These are phyloP conservation scores for Coemansia nantahalensis DNA, from an alignment of 192 early-diverging fungal species.

Conservation along the genomic window DNA sequence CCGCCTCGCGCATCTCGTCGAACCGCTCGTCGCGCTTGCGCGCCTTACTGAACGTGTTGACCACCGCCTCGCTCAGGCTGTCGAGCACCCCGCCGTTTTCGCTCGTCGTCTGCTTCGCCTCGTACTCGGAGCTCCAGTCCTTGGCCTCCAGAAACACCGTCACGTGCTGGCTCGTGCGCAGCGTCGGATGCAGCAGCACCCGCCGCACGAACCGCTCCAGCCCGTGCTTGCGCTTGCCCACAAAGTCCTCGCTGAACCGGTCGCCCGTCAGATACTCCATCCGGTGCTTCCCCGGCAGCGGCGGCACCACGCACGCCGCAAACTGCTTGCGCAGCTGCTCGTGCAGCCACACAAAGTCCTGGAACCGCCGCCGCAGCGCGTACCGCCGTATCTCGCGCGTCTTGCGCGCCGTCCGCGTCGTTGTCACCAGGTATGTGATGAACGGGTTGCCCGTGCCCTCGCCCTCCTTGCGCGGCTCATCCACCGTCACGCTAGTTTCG, in stretches of 20 bases:
- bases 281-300: slow-evolving; percentile 88
- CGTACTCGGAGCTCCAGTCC: slow-evolving; percentile 66
- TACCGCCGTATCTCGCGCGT: slow-evolving; percentile 47
- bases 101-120: slow-evolving; percentile 53
- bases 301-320: slow-evolving; percentile 81
- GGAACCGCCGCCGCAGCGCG: slow-evolving; percentile 83
- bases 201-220: slow-evolving; percentile 86
- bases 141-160: slow-evolving; percentile 80
- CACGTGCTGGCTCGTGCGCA: slow-evolving; percentile 68
- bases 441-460: slow-evolving; percentile 80
- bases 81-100: slow-evolving; percentile 68
- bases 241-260: slow-evolving; percentile 90
- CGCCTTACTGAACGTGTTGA: slow-evolving; percentile 90
- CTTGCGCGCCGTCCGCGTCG: slow-evolving; percentile 33
- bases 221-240: slow-evolving; percentile 69
- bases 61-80: slow-evolving; percentile 74
- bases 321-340: slow-evolving; percentile 69
- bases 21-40: slow-evolving; percentile 86
- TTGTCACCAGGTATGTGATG: slow-evolving; percentile 81
- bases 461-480: slow-evolving; percentile 83
- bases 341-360: slow-evolving; percentile 93
- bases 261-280: slow-evolving; percentile 95
- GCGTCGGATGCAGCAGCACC: slow-evolving; percentile 73
- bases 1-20: slow-evolving; percentile 72
- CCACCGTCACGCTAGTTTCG: slow-evolving; percentile 60